phyloP scores from a whole-genome alignment of 2,329 filamentous ascomycete genomes.

The Cladosporium sp. region DNA sequence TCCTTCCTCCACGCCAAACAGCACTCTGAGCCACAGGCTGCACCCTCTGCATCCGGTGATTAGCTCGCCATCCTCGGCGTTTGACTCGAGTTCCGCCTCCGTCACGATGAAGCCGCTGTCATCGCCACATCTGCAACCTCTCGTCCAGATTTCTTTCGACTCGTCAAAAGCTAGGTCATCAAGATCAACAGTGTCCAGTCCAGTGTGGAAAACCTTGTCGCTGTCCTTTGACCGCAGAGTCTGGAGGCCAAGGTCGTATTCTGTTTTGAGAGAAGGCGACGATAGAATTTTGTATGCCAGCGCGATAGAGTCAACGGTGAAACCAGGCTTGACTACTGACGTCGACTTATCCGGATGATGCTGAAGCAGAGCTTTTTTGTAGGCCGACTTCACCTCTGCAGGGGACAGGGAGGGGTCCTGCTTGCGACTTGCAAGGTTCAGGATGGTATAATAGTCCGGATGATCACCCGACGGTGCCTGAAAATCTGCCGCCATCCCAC shows the following conservation, averaged over 20 bases:
- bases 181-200: conserved; percentile 53
- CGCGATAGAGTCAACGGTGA: conserved; percentile 53
- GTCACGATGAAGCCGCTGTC: conserved; percentile 49
- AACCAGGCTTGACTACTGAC: not conserved
- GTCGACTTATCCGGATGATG: conserved; percentile 54
- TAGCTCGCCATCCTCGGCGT: conserved; percentile 49
- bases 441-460: conserved; percentile 21
- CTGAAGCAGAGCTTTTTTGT: conserved; percentile 49
- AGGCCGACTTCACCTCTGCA: conserved; percentile 46
- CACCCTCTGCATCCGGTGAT: conserved; percentile 56
- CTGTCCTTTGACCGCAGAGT: not conserved
- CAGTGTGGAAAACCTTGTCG: conserved; percentile 30
- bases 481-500: too few species aligned
- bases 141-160: conserved; percentile 40
- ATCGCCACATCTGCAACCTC: conserved; percentile 54
- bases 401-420: conserved; percentile 2
- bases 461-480: not conserved
- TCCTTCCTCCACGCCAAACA: conserved; percentile 49
- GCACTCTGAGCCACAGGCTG: conserved; percentile 57
- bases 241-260: conserved; percentile 44
- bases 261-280: conserved; percentile 36
- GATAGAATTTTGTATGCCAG: conserved; percentile 52
- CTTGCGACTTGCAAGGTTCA: conserved; percentile 20
- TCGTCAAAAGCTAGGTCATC: conserved; percentile 47
- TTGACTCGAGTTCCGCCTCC: conserved; percentile 49